Conservation (phyloP, 257 asterid species). For the Salvia splendens region DNA sequence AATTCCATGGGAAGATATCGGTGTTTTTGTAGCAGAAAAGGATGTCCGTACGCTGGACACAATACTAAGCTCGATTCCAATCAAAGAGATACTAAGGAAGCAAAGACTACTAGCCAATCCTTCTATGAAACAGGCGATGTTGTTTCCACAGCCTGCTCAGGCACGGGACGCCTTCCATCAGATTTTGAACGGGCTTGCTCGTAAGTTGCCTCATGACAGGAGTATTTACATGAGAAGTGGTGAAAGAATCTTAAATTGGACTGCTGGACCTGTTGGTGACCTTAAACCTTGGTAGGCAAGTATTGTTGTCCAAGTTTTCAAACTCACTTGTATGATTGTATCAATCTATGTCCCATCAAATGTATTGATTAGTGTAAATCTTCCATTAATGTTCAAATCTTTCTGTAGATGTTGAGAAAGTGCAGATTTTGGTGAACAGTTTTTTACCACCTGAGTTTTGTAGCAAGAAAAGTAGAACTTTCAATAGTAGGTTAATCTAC, state of each 20-base stretch:
- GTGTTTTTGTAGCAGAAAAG: conserved; percentile 75
- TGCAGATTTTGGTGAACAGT: conserved; percentile 4
- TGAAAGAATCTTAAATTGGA: conserved; percentile 75
- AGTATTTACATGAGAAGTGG: conserved; percentile 55
- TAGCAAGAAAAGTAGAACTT: no score
- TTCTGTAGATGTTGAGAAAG: conserved; percentile 6
- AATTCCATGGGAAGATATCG: conserved; percentile 95
- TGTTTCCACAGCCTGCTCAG: conserved; percentile 84
- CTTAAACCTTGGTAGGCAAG: conserved; percentile 72
- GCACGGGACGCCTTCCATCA: conserved; percentile 90
- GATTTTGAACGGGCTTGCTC: conserved; percentile 81
- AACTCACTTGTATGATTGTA: conserved; percentile 20
- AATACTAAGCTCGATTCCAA: conserved; percentile 71
- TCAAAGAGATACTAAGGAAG: conserved; percentile 67
- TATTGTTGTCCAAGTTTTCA: neutral
- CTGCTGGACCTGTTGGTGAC: conserved; percentile 81
- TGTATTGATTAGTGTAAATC: conserved; percentile 29
- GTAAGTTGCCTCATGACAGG: conserved; percentile 70
- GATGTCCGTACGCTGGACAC: conserved; percentile 83
- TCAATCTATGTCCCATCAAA: neutral
- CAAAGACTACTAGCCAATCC: conserved; percentile 86
- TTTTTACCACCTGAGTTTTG: neutral
- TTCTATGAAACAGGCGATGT: conserved; percentile 91
- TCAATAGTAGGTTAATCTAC: no score
- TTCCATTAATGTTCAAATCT: conserved; percentile 12